These are phyloP conservation scores for Exophiala spinifera DNA, from an alignment of 2,329 filamentous ascomycete genomes.

Conservation along the genomic window DNA sequence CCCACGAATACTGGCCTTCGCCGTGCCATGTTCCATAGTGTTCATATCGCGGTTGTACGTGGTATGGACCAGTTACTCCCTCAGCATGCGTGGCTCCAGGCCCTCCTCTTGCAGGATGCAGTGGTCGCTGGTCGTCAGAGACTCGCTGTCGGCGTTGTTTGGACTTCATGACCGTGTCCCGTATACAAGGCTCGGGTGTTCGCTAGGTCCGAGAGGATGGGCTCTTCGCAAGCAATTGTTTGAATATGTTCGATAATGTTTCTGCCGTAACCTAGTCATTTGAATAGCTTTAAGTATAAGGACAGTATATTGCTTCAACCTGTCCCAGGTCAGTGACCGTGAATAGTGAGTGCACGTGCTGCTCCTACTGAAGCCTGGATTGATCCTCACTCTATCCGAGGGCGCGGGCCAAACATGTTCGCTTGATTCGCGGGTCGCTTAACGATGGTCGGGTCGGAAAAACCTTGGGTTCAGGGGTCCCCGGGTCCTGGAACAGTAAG, in stretches of 20 bases:
- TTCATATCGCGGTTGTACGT: background rate
- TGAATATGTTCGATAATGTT: background rate
- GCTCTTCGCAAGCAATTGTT: too few relatives aligned
- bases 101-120: background rate
- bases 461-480: too few relatives aligned
- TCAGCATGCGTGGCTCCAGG: background rate
- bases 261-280: background rate
- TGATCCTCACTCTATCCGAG: constrained; percentile 1
- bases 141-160: background rate
- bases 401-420: background rate
- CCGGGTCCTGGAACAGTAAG: too few relatives aligned
- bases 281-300: background rate
- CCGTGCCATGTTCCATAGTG: background rate
- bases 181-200: background rate
- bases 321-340: background rate
- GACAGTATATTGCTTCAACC: background rate
- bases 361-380: background rate
- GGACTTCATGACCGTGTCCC: background rate
- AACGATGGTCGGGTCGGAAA: too few relatives aligned
- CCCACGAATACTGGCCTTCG: background rate
- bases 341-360: background rate
- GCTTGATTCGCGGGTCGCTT: background rate
- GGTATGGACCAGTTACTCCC: background rate
- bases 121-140: background rate
- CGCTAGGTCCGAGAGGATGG: background rate